A percentile compares a stretch with the other conserved stretches of the same genome.
Conservation (phyloP, 2,329 filamentous ascomycete species). For the Eurotiales sp. region DNA sequence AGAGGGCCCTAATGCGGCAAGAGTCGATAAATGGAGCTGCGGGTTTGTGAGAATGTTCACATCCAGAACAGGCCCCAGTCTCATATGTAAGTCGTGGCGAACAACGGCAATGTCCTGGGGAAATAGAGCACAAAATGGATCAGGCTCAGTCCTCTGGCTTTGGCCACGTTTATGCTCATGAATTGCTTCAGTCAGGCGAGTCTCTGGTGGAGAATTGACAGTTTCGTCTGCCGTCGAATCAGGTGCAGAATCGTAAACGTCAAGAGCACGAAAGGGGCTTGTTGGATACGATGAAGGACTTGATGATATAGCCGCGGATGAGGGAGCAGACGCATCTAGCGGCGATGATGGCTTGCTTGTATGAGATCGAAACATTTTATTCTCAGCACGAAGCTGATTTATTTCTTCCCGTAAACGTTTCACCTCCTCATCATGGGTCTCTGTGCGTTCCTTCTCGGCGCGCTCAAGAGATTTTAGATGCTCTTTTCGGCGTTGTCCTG, state of each 20-base stretch:
- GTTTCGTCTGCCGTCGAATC: not conserved
- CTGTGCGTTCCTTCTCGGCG: slow-evolving; percentile 38
- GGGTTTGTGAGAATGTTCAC: slow-evolving; percentile 25
- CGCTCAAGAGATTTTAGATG: slow-evolving; percentile 43
- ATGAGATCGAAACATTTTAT: slow-evolving; percentile 31
- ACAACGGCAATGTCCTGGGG: slow-evolving; percentile 35
- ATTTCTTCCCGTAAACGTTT: slow-evolving; percentile 40
- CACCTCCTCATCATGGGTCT: slow-evolving; percentile 39
- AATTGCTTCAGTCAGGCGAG: not conserved
- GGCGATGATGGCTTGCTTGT: slow-evolving; percentile 29
- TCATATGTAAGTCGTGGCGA: slow-evolving; percentile 30
- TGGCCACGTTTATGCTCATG: slow-evolving; percentile 1
- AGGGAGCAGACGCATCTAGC: slow-evolving; percentile 22
- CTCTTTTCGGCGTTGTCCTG: slow-evolving; percentile 43
- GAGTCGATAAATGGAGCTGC: slow-evolving; percentile 30
- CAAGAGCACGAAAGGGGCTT: slow-evolving; percentile 19
- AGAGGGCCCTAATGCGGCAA: slow-evolving; percentile 26
- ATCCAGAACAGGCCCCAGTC: slow-evolving; percentile 37
- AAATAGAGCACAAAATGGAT: slow-evolving; percentile 21
- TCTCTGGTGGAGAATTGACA: not conserved
- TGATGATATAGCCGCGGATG: slow-evolving; percentile 8
- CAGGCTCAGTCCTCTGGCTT: slow-evolving; percentile 1
- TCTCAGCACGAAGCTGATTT: slow-evolving; percentile 38
- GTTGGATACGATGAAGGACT: slow-evolving; percentile 18
- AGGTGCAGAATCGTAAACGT: slow-evolving; percentile 4